Evolutionary conservation across 169 alveolate genomes (phyloP).

Genomic region (Plasmodium gaboni): DNA sequence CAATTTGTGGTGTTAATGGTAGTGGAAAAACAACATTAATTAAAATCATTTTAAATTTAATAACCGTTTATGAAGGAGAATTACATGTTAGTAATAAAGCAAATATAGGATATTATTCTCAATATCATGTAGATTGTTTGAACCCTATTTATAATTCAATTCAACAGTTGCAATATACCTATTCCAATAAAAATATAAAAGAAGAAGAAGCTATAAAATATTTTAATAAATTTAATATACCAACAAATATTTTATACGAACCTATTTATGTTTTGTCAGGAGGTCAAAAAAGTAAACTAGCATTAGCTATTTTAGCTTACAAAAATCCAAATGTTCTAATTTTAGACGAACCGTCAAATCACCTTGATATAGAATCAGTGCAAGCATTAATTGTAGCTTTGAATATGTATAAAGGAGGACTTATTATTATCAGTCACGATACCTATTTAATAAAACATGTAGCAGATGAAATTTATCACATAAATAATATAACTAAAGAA

Average conservation of each 20-base stretch:
- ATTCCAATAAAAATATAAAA: conserved; percentile 88
- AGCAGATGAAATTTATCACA: conserved; percentile 94
- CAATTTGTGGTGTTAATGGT: conserved; percentile 98
- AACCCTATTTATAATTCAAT: conserved; percentile 95
- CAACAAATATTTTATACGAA: conserved; percentile 95
- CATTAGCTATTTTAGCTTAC: conserved; percentile 96
- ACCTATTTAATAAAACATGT: conserved; percentile 94
- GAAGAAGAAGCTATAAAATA: conserved; percentile 92
- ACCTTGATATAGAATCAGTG: conserved; percentile 97
- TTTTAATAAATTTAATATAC: conserved; percentile 95
- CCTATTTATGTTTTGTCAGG: conserved; percentile 98
- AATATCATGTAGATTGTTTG: conserved; percentile 96
- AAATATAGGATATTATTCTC: conserved; percentile 95
- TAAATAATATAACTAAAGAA: conserved; percentile 87
- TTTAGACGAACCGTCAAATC: conserved; percentile 98
- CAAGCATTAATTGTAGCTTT: conserved; percentile 97
- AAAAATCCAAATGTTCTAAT: conserved; percentile 95
- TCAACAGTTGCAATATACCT: conserved; percentile 92
- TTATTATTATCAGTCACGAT: conserved; percentile 96
- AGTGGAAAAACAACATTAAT: conserved; percentile 97
- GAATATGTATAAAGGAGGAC: conserved; percentile 95
- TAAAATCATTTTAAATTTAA: conserved; percentile 92
- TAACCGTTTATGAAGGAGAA: conserved; percentile 92
- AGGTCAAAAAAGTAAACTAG: conserved; percentile 97
- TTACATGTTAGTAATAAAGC: conserved; percentile 93